Base-by-base conservation (phyloP, 2,329 filamentous ascomycete genomes). In the Cladosporium cucumerinum region DNA sequence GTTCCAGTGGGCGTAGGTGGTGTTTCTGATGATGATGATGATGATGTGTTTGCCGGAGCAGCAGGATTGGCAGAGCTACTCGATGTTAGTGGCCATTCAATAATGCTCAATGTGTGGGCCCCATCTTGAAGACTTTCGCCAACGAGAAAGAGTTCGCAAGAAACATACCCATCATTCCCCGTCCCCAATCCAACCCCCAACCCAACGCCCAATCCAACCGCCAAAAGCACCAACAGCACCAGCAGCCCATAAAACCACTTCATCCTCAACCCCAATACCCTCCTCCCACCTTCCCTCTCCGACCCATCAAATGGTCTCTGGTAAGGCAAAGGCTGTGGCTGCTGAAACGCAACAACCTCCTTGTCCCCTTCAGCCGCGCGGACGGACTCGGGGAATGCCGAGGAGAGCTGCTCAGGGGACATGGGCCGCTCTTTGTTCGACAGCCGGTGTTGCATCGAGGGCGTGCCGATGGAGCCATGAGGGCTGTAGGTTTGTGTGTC, bases 171-270 rank as follows among this genome's bases (percentile, higher is more conserved):
- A 21, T 70, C 64, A 5, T 70, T 61, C 46, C 74, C 75, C 30
- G 72, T 74, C 21, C 74, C 76, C 16, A 79, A 67, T 5, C 78
- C 78, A 14, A 75, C 73, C 36, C 76, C 77, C 8, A 79, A 69
- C 5, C 74, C 78, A 8, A 77, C 72, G 1, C 69, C 78, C 11
- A 80, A 68, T 5, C 71, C 73, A 39, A 79, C 64, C 0, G 75
- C 66, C 48, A 72, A 68, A 39, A 76, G 61, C 3, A 78, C 8
- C 11, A 76, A 55, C 2, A 68, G 46, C 16, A 60, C 66, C 0
- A 73, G n/a, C 11, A 73, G 46, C 5, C 66, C n/a, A 30, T 66
- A 69, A 26, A 75, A 69, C 61, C 64, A 66, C 34, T 64, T 51
- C 26, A 49, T 28, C 11, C 63, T 65, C 26, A 72, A 54, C 52